Base-by-base conservation (phyloP, 108 stramenopile species). In the Schizochytrium sp. region DNA sequence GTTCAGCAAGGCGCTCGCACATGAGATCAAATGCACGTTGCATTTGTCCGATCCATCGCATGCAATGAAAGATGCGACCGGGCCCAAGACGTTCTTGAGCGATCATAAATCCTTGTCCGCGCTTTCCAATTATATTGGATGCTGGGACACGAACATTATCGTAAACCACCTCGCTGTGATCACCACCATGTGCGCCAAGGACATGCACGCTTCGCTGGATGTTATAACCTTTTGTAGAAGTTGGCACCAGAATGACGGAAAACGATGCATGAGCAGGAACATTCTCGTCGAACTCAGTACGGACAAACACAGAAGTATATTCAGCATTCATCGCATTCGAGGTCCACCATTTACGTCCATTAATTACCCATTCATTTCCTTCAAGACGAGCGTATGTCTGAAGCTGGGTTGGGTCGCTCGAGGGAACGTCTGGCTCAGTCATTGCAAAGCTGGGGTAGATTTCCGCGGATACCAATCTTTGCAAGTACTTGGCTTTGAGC, bases 31-130 rank as follows among this genome's bases (percentile, higher is more conserved):
- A 57, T 28, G 92, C 93, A 8, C 93, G 92, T 59, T 94, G 93
- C 19, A 61, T 72, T 72, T 89, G 69, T 4, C 98, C 98, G 87
- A 98, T 91, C 0, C 96, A 95, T 61, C 98, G 92, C 98, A 99
- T 99, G 93, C 98, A 99, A 92, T 99, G 98, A 94, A 98, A 98
- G 72, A 99, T 96, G 47, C 98, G 94, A 69, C 98, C 98, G 41
- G 98, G 98, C 28, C 98, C 98, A 10, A 99, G 91, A 53, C 98
- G 88, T 44, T 95, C 94, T 92, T 99, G 98, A 3, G 98, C 96
- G 53, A 99, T 98, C 88, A 95, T 93, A 90, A 98, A 98, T 42
- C 98, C 98, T 59, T 94, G 89, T 56, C 98, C 98, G 89, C 96
- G 95, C 28, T 96, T 97, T 44, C 95, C 89, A 87, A 99, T 89